Evolutionary conservation across 768 basidiomycete genomes (phyloP), one percentile per base, ranked within the genome.

Genomic region (Leccinum broughii): DNA sequence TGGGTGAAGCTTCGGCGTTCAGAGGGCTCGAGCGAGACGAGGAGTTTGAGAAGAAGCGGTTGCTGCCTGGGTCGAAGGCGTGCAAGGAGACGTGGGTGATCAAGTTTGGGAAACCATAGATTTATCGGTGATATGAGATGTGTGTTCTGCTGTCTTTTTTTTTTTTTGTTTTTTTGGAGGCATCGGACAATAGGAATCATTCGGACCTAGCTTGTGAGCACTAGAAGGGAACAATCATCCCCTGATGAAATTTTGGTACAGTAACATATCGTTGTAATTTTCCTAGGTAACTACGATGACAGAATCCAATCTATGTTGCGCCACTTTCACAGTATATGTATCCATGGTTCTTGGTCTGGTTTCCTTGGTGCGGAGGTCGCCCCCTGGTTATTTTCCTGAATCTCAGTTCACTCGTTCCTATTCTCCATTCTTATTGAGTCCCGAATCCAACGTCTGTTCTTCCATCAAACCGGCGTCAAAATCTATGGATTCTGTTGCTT

Each of bases 1-100:
- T 90, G 7, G 89, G 87, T 6, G 82, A 83, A 39, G 68, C 64
- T 34, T 83, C 83, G 9, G 70, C 83, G 41, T 90, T 90, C 68
- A 82, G 77, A 60, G 89, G 89, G 1, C 66, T 90, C 62, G 83
- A 85, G 65, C 80, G 73, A 71, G 83, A 87, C 60, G 83, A 84
- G 11, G 83, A 82, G 7, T 86, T 80, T 66, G 77, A 76, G 58
- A 84, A 81, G 67, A 67, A 73, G 67, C 77, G 85, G 59, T 60
- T 81, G 53, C 57, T 87, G 24, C 86, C 85, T 20, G 81, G 80
- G 11, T 60, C 63, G 37, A 63, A 76, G 51, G 67, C 59, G 1
- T 75, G 76, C 63, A 60, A 75, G 15, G 85, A 88, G 71, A 88
- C 85, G 0, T 89, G 85, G 84, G 73, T 86, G 3, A 76, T 87